Base-by-base conservation (phyloP, 225 moss, liverwort and hornwort genomes). In the Pseudisothecium myosuroides region DNA sequence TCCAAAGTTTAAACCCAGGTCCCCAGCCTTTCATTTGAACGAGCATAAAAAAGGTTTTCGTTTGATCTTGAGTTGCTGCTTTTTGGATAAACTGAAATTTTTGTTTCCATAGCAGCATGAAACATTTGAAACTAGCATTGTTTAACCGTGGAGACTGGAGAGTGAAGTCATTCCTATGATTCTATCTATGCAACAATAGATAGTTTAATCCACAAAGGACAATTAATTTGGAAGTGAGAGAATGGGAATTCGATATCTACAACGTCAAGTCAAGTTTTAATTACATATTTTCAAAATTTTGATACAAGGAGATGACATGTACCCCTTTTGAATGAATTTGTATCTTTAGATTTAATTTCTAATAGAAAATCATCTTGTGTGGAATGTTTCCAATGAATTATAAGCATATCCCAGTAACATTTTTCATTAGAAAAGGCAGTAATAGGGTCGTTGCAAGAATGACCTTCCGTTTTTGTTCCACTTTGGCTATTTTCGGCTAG, bases 361-460 rank as follows among this genome's bases (percentile, higher is more conserved):
- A 0, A 71, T 41, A 0, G 0, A 26, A 41, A 41, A 71, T 71
- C 18, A 75, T 49, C 12, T 49, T 4, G 0, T 11, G 43, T 43
- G 28, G 43, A 72, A 43, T 0, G 0, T 43, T 17, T 43, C 10
- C 17, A 72, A 72, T 43, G 27, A 28, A 43, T 26, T 71, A 21
- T 21, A 22, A 67, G 22, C 7, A 37, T 67, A 21, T 21, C 0
- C 1, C 2, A 67, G 11, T 67, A 67, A 11, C 2, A 6, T 20
- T 6, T 4, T 67, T 67, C 37, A 67, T 67, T 67, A 12, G 2
- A n/a, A n/a, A 67, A 67, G 17, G 12, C 32, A 32, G 2, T n/a
- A 4, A 21, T n/a, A n/a, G n/a, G n/a, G n/a, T n/a, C n/a, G n/a
- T n/a, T n/a, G n/a, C n/a, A n/a, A n/a, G n/a, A n/a, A n/a, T n/a